A percentile compares a stretch with the other conserved stretches of the same genome.
These are phyloP conservation scores for Dioscorea dumetorum DNA, from an alignment of 106 monocot species.

Conservation along the genomic window DNA sequence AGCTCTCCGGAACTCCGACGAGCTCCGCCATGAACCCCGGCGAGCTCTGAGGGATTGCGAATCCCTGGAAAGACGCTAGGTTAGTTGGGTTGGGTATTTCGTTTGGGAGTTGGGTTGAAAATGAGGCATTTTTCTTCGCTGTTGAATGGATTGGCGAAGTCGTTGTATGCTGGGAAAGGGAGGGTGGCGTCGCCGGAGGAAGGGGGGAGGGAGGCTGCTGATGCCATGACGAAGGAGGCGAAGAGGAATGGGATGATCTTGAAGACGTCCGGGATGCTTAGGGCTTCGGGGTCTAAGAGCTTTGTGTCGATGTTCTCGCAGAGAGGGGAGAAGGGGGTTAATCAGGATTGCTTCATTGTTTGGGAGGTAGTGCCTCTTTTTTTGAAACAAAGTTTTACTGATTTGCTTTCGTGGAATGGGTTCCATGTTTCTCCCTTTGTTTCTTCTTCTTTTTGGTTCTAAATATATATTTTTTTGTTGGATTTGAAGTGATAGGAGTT, in stretches of 20 bases:
- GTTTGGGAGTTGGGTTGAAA: background rate
- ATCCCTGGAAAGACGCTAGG: background rate
- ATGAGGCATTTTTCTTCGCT: constrained; percentile 42
- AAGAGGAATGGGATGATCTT: constrained; percentile 57
- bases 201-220: constrained; percentile 37
- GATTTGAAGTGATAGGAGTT: constrained; percentile 3
- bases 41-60: background rate
- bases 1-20: background rate
- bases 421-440: background rate
- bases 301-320: constrained; percentile 62
- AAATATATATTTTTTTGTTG: background rate
- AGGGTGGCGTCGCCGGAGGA: constrained; percentile 9
- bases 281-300: constrained; percentile 25
- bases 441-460: background rate
- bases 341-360: constrained; percentile 85
- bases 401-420: background rate
- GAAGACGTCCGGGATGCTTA: constrained; percentile 45
- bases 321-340: constrained; percentile 85
- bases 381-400: background rate
- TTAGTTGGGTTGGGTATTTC: background rate
- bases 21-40: background rate
- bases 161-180: constrained; percentile 20
- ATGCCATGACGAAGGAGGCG: constrained; percentile 38
- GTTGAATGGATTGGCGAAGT: constrained; percentile 38
- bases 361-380: constrained; percentile 47